phyloP scores from a whole-genome alignment of 164 flowering plant genomes.

The Nelumbo lutea region DNA sequence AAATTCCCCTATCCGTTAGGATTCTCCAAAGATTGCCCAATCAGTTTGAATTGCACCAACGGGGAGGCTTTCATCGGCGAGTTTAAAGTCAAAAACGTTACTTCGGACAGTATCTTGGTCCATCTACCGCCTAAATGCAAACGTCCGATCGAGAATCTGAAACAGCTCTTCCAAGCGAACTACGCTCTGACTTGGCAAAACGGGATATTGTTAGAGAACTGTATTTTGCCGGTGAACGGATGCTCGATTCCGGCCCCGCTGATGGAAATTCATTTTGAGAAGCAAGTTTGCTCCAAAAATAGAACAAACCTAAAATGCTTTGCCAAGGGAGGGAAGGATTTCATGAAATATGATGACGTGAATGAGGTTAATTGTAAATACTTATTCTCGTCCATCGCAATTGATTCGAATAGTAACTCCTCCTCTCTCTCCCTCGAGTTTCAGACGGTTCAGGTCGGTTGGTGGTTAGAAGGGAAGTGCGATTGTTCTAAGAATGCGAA shows the following conservation, averaged over 20 bases:
- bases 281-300: constrained; percentile 15
- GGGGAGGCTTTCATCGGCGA: constrained; percentile 30
- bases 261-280: constrained; percentile 30
- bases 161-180: constrained; percentile 29
- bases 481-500: constrained; percentile 35
- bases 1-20: constrained; percentile 63
- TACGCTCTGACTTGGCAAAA: constrained; percentile 52
- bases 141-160: constrained; percentile 33
- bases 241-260: constrained; percentile 33
- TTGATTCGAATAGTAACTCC: constrained; percentile 9
- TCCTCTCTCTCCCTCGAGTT: constrained; percentile 43
- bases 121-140: constrained; percentile 39
- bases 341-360: constrained; percentile 19
- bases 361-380: constrained; percentile 23
- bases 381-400: constrained; percentile 42
- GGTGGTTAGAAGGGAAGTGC: constrained; percentile 63
- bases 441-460: constrained; percentile 44
- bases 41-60: constrained; percentile 47
- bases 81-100: constrained; percentile 34
- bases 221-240: constrained; percentile 15
- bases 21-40: constrained; percentile 53
- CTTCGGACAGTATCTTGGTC: constrained; percentile 29
- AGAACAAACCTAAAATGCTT: constrained; percentile 37
- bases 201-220: constrained; percentile 50
- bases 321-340: constrained; percentile 16